A percentile compares a stretch with the other conserved stretches of the same genome.
Evolutionary conservation across 2,329 filamentous ascomycete genomes (phyloP).

Genomic region (Talaromyces sp.): DNA sequence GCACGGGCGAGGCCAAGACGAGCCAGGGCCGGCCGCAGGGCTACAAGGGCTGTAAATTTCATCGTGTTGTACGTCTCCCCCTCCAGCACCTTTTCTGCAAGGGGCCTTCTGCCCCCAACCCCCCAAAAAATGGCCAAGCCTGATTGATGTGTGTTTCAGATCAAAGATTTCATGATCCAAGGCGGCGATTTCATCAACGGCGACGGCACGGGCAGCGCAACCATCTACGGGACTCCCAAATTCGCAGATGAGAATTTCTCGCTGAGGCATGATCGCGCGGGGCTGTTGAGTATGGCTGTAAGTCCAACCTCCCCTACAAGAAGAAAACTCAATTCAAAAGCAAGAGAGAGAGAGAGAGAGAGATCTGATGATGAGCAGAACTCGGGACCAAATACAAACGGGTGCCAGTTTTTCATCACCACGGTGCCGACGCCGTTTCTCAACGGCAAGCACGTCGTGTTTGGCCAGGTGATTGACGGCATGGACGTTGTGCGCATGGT

Average conservation of each 20-base stretch:
- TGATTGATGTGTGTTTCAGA: conserved; percentile 46
- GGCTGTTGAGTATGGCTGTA: conserved; percentile 90
- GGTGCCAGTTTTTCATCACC: conserved; percentile 96
- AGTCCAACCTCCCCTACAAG: conserved; percentile 36
- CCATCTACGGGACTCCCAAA: conserved; percentile 77
- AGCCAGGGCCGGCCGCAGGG: conserved; percentile 72
- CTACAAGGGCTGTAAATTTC: conserved; percentile 92
- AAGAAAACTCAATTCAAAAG: no score
- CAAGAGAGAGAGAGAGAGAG: not conserved
- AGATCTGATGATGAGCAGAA: conserved; percentile 54
- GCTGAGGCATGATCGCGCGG: conserved; percentile 70
- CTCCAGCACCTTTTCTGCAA: no score
- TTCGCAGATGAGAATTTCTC: conserved; percentile 91
- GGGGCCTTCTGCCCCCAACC: no score
- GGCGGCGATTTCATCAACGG: conserved; percentile 93
- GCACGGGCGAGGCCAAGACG: conserved; percentile 86
- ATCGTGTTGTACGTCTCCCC: conserved; percentile 73
- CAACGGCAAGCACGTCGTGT: conserved; percentile 91
- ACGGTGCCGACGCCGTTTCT: conserved; percentile 81
- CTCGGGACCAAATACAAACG: conserved; percentile 86
- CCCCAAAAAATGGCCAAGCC: no score
- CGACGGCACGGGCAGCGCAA: conserved; percentile 81
- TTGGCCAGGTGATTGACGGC: conserved; percentile 82
- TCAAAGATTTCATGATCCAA: conserved; percentile 96
- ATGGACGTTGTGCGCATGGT: conserved; percentile 91